Evolutionary conservation across 1,284 basidiomycete species (phyloP).

Genomic region (Schizophyllum amplum): DNA sequence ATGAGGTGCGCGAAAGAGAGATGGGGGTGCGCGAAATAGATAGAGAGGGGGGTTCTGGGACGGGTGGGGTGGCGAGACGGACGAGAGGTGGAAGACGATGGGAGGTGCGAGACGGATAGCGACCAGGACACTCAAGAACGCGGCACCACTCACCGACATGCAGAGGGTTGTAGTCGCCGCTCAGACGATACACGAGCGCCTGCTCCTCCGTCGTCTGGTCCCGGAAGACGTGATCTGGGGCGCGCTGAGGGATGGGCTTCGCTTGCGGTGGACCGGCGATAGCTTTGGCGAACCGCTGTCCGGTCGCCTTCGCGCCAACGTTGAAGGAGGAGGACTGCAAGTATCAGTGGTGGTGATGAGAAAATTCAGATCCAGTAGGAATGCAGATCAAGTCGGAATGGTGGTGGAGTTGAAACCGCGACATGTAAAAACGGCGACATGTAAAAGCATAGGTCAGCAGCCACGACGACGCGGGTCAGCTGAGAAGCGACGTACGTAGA

Average conservation of each 20-base stretch:
- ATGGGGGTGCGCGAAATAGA: too few species aligned
- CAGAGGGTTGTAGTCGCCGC: constrained; percentile 80
- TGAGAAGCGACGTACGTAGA: constrained; percentile 43
- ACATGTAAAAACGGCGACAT: too few species aligned
- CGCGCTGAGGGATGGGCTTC: constrained; percentile 59
- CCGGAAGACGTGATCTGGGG: constrained; percentile 59
- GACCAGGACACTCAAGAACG: too few species aligned
- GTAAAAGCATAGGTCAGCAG: too few species aligned
- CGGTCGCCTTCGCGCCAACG: constrained; percentile 67
- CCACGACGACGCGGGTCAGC: background rate
- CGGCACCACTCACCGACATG: constrained; percentile 59
- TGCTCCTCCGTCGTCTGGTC: constrained; percentile 71
- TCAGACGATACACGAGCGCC: constrained; percentile 71
- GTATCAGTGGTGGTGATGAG: background rate
- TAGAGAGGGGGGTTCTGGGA: too few species aligned
- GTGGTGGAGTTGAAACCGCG: background rate
- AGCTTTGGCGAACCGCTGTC: constrained; percentile 57
- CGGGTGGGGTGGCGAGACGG: too few species aligned
- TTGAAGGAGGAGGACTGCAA: constrained; percentile 62
- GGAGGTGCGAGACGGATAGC: too few species aligned
- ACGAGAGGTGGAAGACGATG: too few species aligned
- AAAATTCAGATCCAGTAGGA: constrained; percentile 2
- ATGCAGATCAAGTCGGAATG: background rate
- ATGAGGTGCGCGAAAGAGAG: too few species aligned
- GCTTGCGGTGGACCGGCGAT: constrained; percentile 62